phyloP scores from a whole-genome alignment of 2,329 filamentous ascomycete species.

The Penicillium aurantiogriseum region DNA sequence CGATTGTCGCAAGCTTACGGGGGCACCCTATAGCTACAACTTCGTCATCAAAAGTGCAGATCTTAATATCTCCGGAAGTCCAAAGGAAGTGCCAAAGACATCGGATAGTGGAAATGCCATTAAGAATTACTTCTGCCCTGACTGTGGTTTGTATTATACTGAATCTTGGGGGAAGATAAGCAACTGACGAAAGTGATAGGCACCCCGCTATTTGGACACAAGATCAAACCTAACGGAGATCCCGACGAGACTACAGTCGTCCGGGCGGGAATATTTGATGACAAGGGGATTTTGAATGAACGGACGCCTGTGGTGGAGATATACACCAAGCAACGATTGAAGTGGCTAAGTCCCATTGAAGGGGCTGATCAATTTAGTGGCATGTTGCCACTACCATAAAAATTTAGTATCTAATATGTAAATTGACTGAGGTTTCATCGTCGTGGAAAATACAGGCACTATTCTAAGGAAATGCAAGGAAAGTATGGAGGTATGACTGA shows the following conservation, averaged over 20 bases:
- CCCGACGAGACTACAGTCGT: conserved; percentile 27
- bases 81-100: conserved; percentile 36
- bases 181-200: conserved; percentile 19
- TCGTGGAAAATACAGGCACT: neutral
- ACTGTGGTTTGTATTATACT: conserved; percentile 34
- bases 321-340: conserved; percentile 27
- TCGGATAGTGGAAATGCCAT: conserved; percentile 39
- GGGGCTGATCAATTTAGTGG: conserved; percentile 27
- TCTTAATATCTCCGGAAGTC: conserved; percentile 32
- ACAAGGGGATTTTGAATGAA: conserved; percentile 27
- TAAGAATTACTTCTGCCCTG: conserved; percentile 37
- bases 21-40: conserved; percentile 31
- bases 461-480: neutral
- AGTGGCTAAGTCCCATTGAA: conserved; percentile 26
- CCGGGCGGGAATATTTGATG: conserved; percentile 40
- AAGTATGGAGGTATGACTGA: neutral
- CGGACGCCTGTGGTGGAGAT: conserved; percentile 33
- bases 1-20: conserved; percentile 43
- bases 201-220: conserved; percentile 31
- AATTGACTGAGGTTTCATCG: neutral
- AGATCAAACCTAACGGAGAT: conserved; percentile 21
- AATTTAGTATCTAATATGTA: neutral
- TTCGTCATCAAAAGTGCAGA: conserved; percentile 31
- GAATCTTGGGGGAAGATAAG: neutral
- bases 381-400: conserved; percentile 19